phyloP scores from a whole-genome alignment of 768 basidiomycete genomes.

The Mycena capillaripes region DNA sequence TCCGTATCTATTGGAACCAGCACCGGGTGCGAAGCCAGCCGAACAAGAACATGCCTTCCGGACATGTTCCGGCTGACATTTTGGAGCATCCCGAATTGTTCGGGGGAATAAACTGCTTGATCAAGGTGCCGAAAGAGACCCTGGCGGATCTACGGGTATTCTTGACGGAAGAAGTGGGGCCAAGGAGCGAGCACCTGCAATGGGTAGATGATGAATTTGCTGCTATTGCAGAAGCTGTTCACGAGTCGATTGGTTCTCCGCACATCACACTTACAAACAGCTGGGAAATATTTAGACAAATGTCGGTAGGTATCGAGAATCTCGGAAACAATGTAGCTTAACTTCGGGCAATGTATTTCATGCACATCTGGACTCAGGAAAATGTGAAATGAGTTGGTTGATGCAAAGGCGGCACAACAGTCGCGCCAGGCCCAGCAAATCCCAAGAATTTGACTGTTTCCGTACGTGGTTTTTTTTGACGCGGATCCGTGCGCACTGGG shows the following conservation, averaged over 20 bases:
- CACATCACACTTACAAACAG: neutral
- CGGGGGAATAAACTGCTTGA: slow-evolving; percentile 33
- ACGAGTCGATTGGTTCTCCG: neutral
- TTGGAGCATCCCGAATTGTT: slow-evolving; percentile 35
- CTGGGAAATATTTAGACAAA: neutral
- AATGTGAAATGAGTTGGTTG: no score
- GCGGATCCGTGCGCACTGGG: no score
- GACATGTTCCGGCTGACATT: slow-evolving; percentile 43
- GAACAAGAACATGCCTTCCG: slow-evolving; percentile 46
- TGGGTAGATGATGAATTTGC: neutral
- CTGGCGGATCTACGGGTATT: neutral
- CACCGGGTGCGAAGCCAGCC: slow-evolving; percentile 42
- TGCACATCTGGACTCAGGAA: no score
- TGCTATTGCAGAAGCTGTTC: neutral
- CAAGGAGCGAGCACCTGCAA: neutral
- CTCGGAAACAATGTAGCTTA: neutral
- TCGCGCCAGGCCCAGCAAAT: no score
- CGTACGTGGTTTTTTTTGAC: no score
- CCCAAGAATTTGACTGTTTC: no score
- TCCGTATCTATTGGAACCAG: slow-evolving; percentile 47
- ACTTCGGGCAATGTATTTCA: no score
- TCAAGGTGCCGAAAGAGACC: slow-evolving; percentile 30
- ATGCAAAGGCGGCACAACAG: no score
- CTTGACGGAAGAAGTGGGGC: neutral
- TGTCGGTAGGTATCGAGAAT: neutral